These are phyloP conservation scores for Cyathus striatus DNA, from an alignment of 768 basidiomycete genomes.

Conservation along the genomic window DNA sequence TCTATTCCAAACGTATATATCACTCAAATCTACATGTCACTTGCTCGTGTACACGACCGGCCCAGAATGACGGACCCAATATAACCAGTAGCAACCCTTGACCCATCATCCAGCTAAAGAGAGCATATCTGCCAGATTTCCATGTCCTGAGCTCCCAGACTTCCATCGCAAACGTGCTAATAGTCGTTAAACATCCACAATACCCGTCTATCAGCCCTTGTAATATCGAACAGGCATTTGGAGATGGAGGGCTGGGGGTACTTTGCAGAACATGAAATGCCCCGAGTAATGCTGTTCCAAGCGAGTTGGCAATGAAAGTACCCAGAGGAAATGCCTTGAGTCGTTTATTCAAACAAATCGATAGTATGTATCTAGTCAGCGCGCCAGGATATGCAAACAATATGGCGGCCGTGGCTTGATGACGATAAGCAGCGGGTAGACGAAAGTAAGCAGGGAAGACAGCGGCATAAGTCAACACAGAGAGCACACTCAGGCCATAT, in stretches of 20 bases:
- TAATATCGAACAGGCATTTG: conserved; percentile 61
- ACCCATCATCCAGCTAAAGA: conserved; percentile 61
- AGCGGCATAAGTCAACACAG: conserved; percentile 67
- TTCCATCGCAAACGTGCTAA: conserved; percentile 91
- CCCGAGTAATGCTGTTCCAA: conserved; percentile 83
- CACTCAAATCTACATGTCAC: conserved; percentile 43
- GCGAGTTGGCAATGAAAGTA: conserved; percentile 68
- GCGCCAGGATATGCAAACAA: conserved; percentile 89
- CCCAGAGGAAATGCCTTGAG: conserved; percentile 66
- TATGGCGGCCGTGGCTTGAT: conserved; percentile 80
- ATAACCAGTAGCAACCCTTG: conserved; percentile 71
- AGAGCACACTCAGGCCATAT: conserved; percentile 44
- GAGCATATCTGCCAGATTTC: conserved; percentile 64
- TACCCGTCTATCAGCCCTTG: conserved; percentile 88
- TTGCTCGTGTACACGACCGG: conserved; percentile 35
- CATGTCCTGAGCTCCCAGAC: conserved; percentile 48
- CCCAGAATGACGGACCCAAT: conserved; percentile 60
- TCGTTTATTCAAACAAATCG: conserved; percentile 64
- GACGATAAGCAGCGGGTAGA: conserved; percentile 63
- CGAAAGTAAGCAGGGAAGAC: conserved; percentile 77
- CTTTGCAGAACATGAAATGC: conserved; percentile 69
- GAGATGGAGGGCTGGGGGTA: conserved; percentile 35
- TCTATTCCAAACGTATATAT: too few relatives aligned
- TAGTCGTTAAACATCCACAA: conserved; percentile 91
- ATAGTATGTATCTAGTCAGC: conserved; percentile 76